These are phyloP conservation scores for Paecilomyces variotii DNA, from an alignment of 2,329 filamentous ascomycete species.

Conservation along the genomic window DNA sequence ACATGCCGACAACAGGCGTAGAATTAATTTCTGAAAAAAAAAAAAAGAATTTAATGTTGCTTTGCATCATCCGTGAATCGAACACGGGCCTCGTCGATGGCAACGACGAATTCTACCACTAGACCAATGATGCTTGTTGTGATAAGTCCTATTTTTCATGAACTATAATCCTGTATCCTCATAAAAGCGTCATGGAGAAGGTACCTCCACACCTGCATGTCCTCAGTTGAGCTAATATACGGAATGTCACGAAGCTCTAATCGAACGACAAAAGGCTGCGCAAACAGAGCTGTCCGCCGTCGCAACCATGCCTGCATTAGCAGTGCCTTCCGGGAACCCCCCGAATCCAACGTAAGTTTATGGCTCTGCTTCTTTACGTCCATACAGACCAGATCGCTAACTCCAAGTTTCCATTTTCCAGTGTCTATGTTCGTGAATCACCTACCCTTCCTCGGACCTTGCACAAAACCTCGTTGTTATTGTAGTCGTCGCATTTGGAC, in stretches of 20 bases:
- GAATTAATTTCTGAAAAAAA: not conserved
- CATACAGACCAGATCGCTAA: constrained; percentile 5
- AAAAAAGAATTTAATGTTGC: not conserved
- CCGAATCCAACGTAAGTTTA: constrained; percentile 34
- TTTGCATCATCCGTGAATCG: constrained; percentile 40
- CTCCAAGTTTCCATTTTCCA: constrained; percentile 13
- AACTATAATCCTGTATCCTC: too few relatives aligned
- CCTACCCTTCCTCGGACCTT: constrained; percentile 4
- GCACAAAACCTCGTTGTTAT: not conserved
- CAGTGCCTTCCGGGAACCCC: constrained; percentile 21
- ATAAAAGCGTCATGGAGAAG: too few relatives aligned
- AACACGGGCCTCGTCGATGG: constrained; percentile 41
- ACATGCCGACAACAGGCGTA: not conserved
- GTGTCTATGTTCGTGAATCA: constrained; percentile 32
- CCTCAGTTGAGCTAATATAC: not conserved
- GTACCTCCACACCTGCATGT: not conserved
- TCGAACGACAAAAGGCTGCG: constrained; percentile 1
- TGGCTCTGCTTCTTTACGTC: not conserved
- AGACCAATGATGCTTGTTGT: constrained; percentile 33
- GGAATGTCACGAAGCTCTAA: not conserved
- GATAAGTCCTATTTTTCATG: too few relatives aligned
- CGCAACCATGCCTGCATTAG: constrained; percentile 31
- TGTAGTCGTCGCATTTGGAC: too few relatives aligned
- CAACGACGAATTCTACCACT: constrained; percentile 40
- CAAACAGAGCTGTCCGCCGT: constrained; percentile 11